Base-by-base conservation (phyloP, 2,329 filamentous ascomycete species). In the Cercospora citrullina region DNA sequence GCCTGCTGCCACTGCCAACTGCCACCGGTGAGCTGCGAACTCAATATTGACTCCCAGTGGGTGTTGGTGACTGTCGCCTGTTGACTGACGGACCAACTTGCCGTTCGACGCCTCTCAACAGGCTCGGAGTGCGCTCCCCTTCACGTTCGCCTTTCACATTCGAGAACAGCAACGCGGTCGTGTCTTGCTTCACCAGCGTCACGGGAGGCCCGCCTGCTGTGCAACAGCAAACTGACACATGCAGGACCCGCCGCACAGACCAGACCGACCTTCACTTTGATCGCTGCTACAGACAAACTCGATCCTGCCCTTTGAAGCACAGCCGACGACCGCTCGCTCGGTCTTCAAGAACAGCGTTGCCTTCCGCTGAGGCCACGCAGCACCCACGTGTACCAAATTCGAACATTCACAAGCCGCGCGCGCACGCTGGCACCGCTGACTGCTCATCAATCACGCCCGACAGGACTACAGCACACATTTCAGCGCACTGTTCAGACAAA, bases 1-100 rank as follows among this genome's bases (percentile, higher is more conserved):
- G 28, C 53, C 39, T 30, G 53, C 28, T 51, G 31, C 53, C 28
- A 51, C 63, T 53, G 36, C 53, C 23, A 58, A 51, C 63, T 53
- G 36, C 53, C 23, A 58, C 30, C 53, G 53, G 53, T 33, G 53
- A 58, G 53, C 53, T 12, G 14, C 53, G 30, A n/a, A 21, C 23
- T 9, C 18, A 14, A 53, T 23, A 28, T 23, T 53, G 18, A 28
- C 48, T 21, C 10, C 14, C 18, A 23, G 48, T 53, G 48, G 23
- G 23, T 53, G 48, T 16, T 53, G 48, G 48, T 39, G 16, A n/a
- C 36, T 39, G 36, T 39, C 36, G 36, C 36, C 36, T 39, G 36
- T 39, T n/a, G 16, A n/a, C 16, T 8, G 36, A 39, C 18, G 10
- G 9, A 26, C 12, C 45, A 21, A 51, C 21, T 23, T 23, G 18